Percentiles rank a stretch among this genome's conserved stretches.
Conservation (phyloP, 31 red algal genomes). For the Porphyra umbilicalis region DNA sequence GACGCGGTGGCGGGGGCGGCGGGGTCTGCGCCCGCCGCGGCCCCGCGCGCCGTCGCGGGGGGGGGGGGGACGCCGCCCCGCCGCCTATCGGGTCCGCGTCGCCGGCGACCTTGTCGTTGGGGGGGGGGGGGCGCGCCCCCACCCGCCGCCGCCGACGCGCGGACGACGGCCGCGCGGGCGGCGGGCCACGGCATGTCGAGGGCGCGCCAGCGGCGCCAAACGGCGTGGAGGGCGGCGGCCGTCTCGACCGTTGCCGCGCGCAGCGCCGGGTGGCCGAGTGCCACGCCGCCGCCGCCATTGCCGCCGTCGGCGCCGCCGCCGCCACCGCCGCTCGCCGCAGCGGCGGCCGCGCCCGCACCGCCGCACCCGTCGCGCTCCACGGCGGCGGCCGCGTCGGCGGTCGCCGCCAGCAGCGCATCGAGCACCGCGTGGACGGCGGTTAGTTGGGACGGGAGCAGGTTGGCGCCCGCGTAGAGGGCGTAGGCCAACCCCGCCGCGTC, state of each 20-base stretch:
- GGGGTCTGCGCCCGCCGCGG: background rate
- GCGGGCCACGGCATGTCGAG: background rate
- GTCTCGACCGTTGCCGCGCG: background rate
- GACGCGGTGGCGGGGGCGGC: background rate
- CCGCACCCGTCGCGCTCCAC: too few species aligned
- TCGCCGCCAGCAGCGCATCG: background rate
- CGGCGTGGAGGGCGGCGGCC: background rate
- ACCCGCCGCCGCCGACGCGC: background rate
- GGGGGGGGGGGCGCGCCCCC: background rate
- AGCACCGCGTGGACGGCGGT: background rate
- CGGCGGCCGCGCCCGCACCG: too few species aligned
- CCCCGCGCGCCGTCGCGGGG: background rate
- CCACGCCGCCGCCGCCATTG: background rate
- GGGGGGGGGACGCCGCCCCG: background rate
- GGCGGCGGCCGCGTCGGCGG: too few species aligned
- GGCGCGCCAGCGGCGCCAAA: background rate
- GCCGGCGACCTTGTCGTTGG: background rate
- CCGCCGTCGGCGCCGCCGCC: too few species aligned
- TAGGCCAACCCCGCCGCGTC: background rate
- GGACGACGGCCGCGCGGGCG: background rate
- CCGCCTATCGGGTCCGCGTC: too few species aligned
- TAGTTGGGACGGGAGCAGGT: background rate
- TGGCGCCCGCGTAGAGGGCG: background rate
- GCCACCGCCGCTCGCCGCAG: background rate
- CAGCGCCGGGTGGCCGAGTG: background rate